Evolutionary conservation across 2,329 filamentous ascomycete genomes (phyloP), one percentile per base, ranked within the genome.

Genomic region (Apiospora hydei): DNA sequence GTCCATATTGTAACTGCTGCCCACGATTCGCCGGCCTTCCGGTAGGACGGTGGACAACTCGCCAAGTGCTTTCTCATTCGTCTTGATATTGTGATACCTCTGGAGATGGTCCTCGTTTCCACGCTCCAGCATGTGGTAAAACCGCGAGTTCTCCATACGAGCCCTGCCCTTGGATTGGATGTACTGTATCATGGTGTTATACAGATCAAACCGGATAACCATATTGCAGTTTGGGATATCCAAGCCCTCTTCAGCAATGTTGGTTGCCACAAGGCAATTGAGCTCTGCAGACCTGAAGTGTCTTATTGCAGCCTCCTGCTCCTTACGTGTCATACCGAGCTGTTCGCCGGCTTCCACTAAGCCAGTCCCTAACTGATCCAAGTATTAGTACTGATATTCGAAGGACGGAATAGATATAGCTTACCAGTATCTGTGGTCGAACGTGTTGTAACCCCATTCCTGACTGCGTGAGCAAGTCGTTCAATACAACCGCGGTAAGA

Each of bases 161-260:
- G 96, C 96, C 70, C 96, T 90, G 0, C 96, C 96, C 74, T 94
- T 90, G 18, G 95, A 98, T 81, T 99, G 96, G 26, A 98, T 91
- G 79, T 98, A 98, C 78, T 97, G 94, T 70, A 98, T 98, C 81
- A 98, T 91, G 0, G 96, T 98, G 14, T 88, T 87, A 82, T 95
- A 98, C 2, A 97, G 88, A 79, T 98, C 94, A 77, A 98, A 99
- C 2, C 95, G 84, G 72, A 93, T 85, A 43, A 93, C 85, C 0
- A 92, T 79, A 74, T 92, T 92, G 80, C 91, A 93, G 71, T 91
- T 89, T 0, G 91, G 90, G 67, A 93, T 88, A 76, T 93, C 91
- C 16, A 93, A 86, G 0, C 91, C 91, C 78, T 93, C 91, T 76
- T 93, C 91, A 0, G 88, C 90, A 1, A 93, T 88, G 0, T 90